phyloP scores from a whole-genome alignment of 345 rosid species.

The Populus euphratica region DNA sequence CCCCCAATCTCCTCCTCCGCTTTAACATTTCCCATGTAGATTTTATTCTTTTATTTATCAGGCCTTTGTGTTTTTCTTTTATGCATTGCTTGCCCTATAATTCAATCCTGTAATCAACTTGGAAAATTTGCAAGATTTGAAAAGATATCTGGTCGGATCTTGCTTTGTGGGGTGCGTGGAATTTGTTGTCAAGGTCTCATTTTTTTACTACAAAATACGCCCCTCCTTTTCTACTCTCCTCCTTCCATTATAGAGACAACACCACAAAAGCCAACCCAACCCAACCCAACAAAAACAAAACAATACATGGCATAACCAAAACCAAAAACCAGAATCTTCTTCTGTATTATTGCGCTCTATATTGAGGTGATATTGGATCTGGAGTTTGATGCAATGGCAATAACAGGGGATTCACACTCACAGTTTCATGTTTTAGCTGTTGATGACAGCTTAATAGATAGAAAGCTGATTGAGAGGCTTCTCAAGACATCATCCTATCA shows the following conservation, averaged over 20 bases:
- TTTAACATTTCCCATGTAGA: slow-evolving; percentile 25
- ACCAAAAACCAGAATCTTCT: not conserved
- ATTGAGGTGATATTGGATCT: slow-evolving; percentile 13
- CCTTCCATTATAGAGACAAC: not conserved
- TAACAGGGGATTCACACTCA: slow-evolving; percentile 36
- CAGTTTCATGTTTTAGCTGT: slow-evolving; percentile 49
- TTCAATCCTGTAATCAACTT: slow-evolving; percentile 38
- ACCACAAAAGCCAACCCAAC: not conserved
- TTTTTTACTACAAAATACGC: slow-evolving; percentile 14
- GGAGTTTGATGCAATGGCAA: slow-evolving; percentile 41
- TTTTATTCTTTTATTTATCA: slow-evolving; percentile 24
- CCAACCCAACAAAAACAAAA: not conserved
- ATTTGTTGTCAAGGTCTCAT: slow-evolving; percentile 33
- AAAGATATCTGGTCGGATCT: slow-evolving; percentile 49
- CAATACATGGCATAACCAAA: not conserved
- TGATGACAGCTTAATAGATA: slow-evolving; percentile 46
- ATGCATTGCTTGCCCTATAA: slow-evolving; percentile 47
- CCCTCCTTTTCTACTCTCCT: not conserved
- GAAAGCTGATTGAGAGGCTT: slow-evolving; percentile 46
- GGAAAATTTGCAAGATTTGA: slow-evolving; percentile 42
- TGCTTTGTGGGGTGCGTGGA: slow-evolving; percentile 39
- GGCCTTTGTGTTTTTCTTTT: not conserved
- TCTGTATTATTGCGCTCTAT: not conserved
- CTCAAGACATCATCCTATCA: slow-evolving; percentile 50
- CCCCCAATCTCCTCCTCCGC: slow-evolving; percentile 22